phyloP scores from a whole-genome alignment of 2,329 filamentous ascomycete species.

The Penicillium sp. region DNA sequence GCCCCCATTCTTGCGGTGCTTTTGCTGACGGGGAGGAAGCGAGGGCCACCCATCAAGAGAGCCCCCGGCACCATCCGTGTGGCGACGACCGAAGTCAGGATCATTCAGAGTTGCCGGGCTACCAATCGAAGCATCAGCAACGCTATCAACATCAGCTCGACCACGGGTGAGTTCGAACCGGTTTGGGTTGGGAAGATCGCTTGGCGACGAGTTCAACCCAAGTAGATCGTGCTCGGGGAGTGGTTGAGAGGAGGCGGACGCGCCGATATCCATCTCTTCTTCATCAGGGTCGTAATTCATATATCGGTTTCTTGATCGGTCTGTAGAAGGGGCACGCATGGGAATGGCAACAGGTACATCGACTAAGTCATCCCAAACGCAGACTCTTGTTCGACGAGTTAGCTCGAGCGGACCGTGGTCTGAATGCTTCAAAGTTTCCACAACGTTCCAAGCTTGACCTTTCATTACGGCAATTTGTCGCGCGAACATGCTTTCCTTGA shows the following conservation, averaged over 20 bases:
- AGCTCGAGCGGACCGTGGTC: constrained; percentile 94
- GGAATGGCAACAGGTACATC: constrained; percentile 94
- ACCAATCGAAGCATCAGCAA: constrained; percentile 31
- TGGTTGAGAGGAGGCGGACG: constrained; percentile 60
- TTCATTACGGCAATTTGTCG: constrained; percentile 99
- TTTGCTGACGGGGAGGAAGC: constrained; percentile 37
- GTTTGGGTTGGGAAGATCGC: constrained; percentile 71
- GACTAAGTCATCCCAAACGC: constrained; percentile 97
- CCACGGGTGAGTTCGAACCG: constrained; percentile 67
- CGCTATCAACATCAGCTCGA: constrained; percentile 39
- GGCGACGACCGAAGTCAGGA: constrained; percentile 31
- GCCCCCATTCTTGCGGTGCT: constrained; percentile 32
- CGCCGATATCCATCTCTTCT: constrained; percentile 91
- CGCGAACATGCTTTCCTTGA: constrained; percentile 99
- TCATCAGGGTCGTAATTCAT: constrained; percentile 59
- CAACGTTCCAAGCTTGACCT: constrained; percentile 98
- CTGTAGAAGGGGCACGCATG: constrained; percentile 79
- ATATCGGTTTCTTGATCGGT: constrained; percentile 70
- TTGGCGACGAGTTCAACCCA: constrained; percentile 56
- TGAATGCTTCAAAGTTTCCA: constrained; percentile 88
- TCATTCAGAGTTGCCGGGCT: constrained; percentile 39
- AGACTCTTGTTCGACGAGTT: constrained; percentile 85
- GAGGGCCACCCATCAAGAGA: constrained; percentile 41
- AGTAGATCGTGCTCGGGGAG: constrained; percentile 66
- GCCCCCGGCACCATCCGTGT: constrained; percentile 34